Evolutionary conservation across 208 protist species (phyloP).

Genomic region (Baffinella frigidus): DNA sequence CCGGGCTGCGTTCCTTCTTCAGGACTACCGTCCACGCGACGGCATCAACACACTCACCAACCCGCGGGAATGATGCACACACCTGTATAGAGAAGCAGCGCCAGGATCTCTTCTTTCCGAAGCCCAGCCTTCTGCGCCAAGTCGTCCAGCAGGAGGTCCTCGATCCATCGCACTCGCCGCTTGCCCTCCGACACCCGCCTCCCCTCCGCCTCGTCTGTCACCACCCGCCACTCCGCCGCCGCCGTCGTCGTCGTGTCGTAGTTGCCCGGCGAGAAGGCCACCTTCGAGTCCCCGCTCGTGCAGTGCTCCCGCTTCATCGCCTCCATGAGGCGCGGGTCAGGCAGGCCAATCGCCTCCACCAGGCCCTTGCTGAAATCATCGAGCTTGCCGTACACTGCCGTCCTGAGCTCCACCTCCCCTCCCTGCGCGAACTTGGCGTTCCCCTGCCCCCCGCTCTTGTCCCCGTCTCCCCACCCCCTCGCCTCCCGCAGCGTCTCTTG

Average conservation of each 20-base stretch:
- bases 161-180: background rate
- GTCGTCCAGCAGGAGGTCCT: background rate
- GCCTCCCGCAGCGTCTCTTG: too few relatives aligned
- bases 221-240: background rate
- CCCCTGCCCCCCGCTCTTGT: too few relatives aligned
- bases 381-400: background rate
- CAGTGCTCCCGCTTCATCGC: slow-evolving; percentile 9
- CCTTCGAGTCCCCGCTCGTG: background rate
- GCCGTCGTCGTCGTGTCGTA: slow-evolving; percentile 12
- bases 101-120: background rate
- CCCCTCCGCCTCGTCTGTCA: background rate
- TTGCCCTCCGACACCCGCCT: background rate
- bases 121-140: background rate
- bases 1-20: too few relatives aligned
- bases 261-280: slow-evolving; percentile 3
- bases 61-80: too few relatives aligned
- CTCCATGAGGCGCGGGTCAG: background rate
- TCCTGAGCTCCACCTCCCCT: background rate
- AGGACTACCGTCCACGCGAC: too few relatives aligned
- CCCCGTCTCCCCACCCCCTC: too few relatives aligned
- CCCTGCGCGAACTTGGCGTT: background rate
- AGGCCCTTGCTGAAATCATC: slow-evolving; percentile 8
- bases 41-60: too few relatives aligned
- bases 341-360: background rate
- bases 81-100: slow-evolving; percentile 24